These are phyloP conservation scores for Curvularia hawaiiensis DNA, from an alignment of 2,329 filamentous ascomycete genomes.

Conservation along the genomic window DNA sequence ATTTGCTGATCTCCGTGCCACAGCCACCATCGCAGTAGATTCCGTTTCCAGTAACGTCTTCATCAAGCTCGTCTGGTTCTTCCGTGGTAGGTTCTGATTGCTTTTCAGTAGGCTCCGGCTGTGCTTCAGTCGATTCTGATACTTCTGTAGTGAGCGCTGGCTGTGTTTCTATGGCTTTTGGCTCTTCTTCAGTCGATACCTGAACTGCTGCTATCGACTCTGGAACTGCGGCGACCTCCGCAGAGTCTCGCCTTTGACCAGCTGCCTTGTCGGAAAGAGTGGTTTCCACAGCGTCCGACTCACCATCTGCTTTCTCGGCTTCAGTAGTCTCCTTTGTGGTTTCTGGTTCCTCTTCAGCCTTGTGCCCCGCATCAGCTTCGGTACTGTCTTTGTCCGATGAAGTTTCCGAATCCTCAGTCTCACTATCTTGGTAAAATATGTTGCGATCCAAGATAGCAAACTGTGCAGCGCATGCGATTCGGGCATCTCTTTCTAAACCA, in stretches of 20 bases:
- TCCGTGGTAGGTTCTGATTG: neutral
- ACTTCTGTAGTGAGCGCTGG: neutral
- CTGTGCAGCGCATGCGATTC: neutral
- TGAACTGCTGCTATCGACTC: neutral
- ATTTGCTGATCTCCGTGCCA: neutral
- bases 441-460: neutral
- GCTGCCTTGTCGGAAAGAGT: neutral
- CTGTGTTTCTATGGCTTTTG: neutral
- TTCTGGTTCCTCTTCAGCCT: neutral
- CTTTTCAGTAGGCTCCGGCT: neutral
- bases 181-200: neutral
- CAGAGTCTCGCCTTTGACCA: neutral
- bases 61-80: neutral
- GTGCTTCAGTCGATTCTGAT: neutral
- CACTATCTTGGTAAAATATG: neutral
- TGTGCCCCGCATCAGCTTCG: neutral
- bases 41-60: neutral
- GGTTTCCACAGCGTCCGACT: neutral
- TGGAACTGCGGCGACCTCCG: neutral
- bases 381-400: neutral
- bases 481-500: neutral
- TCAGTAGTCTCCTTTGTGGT: no score
- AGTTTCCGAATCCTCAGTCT: neutral
- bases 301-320: neutral
- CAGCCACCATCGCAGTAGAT: neutral